Conservation (phyloP, 768 basidiomycete species). For the Dentipellis fragilis region DNA sequence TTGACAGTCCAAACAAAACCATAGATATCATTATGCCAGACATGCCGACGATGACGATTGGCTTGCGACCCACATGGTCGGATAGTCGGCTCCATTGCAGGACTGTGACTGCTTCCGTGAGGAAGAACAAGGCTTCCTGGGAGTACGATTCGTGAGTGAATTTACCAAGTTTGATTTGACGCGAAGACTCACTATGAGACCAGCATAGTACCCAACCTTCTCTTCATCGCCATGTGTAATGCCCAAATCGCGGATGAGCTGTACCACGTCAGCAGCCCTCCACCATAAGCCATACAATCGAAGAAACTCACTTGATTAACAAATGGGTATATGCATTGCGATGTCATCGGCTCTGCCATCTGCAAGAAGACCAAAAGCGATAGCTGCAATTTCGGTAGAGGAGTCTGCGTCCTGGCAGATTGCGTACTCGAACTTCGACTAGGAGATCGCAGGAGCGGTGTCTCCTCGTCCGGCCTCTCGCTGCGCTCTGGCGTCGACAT, state of each 20-base stretch:
- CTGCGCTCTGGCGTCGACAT: background rate
- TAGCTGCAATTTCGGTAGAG: slow-evolving; percentile 37
- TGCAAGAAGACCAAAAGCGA: slow-evolving; percentile 31
- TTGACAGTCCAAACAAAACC: slow-evolving; percentile 26
- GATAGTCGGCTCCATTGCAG: slow-evolving; percentile 39
- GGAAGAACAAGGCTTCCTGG: slow-evolving; percentile 39
- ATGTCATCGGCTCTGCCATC: slow-evolving; percentile 37
- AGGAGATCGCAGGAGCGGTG: background rate
- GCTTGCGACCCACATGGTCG: slow-evolving; percentile 38
- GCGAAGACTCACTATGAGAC: slow-evolving; percentile 31
- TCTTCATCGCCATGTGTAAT: slow-evolving; percentile 33
- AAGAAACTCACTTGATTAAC: slow-evolving; percentile 31
- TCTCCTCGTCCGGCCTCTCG: background rate
- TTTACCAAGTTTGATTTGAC: too few species aligned
- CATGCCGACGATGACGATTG: slow-evolving; percentile 33
- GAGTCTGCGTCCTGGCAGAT: slow-evolving; percentile 20
- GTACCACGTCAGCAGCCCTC: background rate
- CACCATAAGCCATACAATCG: background rate
- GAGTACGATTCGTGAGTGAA: background rate
- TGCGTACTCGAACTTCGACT: background rate
- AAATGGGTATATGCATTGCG: slow-evolving; percentile 39
- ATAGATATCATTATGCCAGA: slow-evolving; percentile 24
- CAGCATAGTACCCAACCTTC: slow-evolving; percentile 40
- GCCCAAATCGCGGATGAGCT: slow-evolving; percentile 34
- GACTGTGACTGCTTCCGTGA: slow-evolving; percentile 33